Percentiles rank a stretch among this genome's conserved stretches.
Conservation (phyloP, 192 early-diverging fungal genomes). For the Rhizophagus prolifer region DNA sequence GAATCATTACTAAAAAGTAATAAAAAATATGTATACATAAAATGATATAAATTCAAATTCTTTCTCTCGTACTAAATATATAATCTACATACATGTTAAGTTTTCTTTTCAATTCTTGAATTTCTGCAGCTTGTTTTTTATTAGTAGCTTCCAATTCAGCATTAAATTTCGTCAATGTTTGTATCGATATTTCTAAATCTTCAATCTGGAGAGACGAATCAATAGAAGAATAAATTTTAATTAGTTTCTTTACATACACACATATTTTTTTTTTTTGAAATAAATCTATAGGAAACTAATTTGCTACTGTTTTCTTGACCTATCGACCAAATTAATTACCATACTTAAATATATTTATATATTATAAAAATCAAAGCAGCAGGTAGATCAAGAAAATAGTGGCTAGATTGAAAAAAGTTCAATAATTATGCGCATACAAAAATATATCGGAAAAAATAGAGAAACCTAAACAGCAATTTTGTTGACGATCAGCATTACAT, state of each 20-base stretch:
- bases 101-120: slow-evolving; percentile 46
- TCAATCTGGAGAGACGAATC: slow-evolving; percentile 36
- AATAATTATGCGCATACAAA: neutral
- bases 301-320: neutral
- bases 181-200: slow-evolving; percentile 59
- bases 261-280: too few species aligned
- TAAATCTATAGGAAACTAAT: neutral
- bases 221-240: neutral
- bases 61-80: neutral
- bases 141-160: slow-evolving; percentile 49
- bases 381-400: too few species aligned
- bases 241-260: too few species aligned
- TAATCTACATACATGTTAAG: slow-evolving; percentile 35
- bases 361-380: too few species aligned
- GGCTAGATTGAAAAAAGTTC: too few species aligned
- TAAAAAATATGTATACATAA: neutral
- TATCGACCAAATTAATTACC: neutral
- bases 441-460: neutral
- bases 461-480: neutral
- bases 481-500: neutral
- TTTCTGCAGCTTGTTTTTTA: slow-evolving; percentile 49
- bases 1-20: slow-evolving; percentile 15
- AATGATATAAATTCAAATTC: neutral
- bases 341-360: too few species aligned
- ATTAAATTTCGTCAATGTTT: slow-evolving; percentile 50